Base-by-base conservation (phyloP, 495 filamentous ascomycete species). In the Penicillium ochrochloron region DNA sequence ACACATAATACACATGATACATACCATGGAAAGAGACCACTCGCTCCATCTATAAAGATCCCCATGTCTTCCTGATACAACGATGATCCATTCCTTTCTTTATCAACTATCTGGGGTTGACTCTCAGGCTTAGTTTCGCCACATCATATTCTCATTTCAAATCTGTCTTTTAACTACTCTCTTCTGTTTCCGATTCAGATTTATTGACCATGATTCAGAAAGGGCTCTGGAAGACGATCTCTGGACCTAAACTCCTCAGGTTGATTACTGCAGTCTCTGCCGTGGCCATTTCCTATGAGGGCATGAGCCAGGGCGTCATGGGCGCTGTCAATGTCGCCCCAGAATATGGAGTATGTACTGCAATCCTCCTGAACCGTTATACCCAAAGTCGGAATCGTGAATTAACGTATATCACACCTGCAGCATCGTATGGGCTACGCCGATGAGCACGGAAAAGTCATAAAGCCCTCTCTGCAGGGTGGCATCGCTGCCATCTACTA, bases 261-360 rank as follows among this genome's bases (percentile, higher is more conserved):
- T 76, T 79, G 46, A 75, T 85, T 66, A 86, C 84, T 63, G 76
- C 70, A 46, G 69, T 85, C n/a, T 82, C 82, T 15, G 80, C 75
- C 21, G 66, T 84, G 1, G 69, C 72, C 39, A 79, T 79, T 58
- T 72, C 74, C 67, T 80, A 77, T 68, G 74, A 77, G 29, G 77
- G 76, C 29, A 83, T 83, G 64, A 81, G 82, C 62, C 82, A 84
- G 71, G 84, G 85, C 63, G 79, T 88, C 72, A 88, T 87, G 82
- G 85, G 82, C 11, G 83, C 85, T 51, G 86, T 88, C 15, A 87
- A 86, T 66, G 81, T 76, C 60, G 72, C 81, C 29, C 75, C 77
- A 56, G 64, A 84, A 58, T 86, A 85, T 66, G 76, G 80, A 55
- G 67, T 75, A n/a, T 60, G 58, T 60, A 52, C 31, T 15, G 23